phyloP scores from a whole-genome alignment of 1,139 yeast genomes.

The Citeromyces hawaiiensis region DNA sequence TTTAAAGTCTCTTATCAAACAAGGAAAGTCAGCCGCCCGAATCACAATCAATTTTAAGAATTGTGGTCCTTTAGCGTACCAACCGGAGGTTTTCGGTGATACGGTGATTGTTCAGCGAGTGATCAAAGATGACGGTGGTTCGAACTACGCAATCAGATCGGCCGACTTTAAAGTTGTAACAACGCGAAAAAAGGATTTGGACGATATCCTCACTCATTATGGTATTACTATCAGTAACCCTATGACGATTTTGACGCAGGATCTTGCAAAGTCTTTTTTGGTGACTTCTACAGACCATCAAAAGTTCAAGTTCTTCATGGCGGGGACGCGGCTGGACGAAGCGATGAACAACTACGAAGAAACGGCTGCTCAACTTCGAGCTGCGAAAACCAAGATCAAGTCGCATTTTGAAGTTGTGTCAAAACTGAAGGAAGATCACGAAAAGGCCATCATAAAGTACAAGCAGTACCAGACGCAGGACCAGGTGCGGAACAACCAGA shows the following conservation, averaged over 20 bases:
- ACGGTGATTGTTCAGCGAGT: conserved; percentile 60
- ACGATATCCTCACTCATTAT: conserved; percentile 54
- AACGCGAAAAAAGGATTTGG: conserved; percentile 50
- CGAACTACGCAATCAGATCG: conserved; percentile 39
- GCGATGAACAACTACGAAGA: conserved; percentile 36
- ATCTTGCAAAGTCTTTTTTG: conserved; percentile 82
- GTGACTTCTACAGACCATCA: conserved; percentile 59
- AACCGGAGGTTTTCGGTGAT: conserved; percentile 52
- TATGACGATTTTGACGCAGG: conserved; percentile 86
- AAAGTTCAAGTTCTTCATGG: conserved; percentile 67
- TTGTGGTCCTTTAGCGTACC: conserved; percentile 51
- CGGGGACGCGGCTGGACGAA: conserved; percentile 61
- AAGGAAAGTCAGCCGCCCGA: conserved; percentile 57
- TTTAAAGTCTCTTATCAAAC: conserved; percentile 58
- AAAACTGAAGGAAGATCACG: conserved; percentile 20
- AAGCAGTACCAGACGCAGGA: conserved; percentile 16
- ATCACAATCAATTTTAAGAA: conserved; percentile 48
- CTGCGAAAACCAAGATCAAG: conserved; percentile 25
- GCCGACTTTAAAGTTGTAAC: conserved; percentile 39
- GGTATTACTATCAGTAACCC: conserved; percentile 84
- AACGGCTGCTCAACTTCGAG: conserved; percentile 24
- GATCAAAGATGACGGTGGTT: conserved; percentile 37
- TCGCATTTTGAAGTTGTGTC: conserved; percentile 21
- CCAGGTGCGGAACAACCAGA: conserved; percentile 20
- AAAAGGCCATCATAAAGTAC: conserved; percentile 26